Evolutionary conservation across 768 basidiomycete genomes (phyloP), one percentile per base, ranked within the genome.

Genomic region (Boletus fagicola): DNA sequence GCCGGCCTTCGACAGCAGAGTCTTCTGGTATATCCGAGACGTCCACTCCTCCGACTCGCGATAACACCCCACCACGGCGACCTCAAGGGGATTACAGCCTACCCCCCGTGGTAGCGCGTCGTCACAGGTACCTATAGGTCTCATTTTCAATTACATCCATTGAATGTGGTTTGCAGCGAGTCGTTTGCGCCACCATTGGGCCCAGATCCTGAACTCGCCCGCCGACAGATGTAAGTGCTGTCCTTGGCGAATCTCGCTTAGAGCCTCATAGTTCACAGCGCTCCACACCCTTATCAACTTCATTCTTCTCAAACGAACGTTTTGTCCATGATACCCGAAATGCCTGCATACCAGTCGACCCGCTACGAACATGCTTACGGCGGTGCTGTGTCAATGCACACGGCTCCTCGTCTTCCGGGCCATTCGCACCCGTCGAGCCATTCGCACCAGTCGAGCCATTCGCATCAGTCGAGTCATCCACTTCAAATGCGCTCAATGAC

Each of bases 21-120:
- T 90, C 88, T 35, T 86, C 87, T 20, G 84, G 84, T 20, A 53
- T 87, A 35, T 89, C 88, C 26, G 88, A 89, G 57, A 76, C 80
- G 7, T 89, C 88, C 18, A 85, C 87, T 18, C 87, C 88, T 35
- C 85, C 88, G 5, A 86, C 83, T 22, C 80, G 87, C 51, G 83
- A 87, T 52, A 80, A 74, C 59, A 83, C 85, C 1, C 88, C 87
- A 35, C 83, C 86, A 24, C 78, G 79, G 62, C 80, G 84, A 49
- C 66, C 72, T 22, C 77, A 78, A 48, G 60, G 73, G 16, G 77
- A 79, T 43, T 74, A 66, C 59, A 65, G 67, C 51, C 56, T 78
- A 15, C 76, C 77, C 13, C 68, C 75, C 1, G 63, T 75, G 49
- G 72, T 69, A 40, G 66, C 74, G 49, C 76, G 77, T 62, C 76